These are phyloP conservation scores for Flaveria ramosissima DNA, from an alignment of 129 eudicot species.

Conservation along the genomic window DNA sequence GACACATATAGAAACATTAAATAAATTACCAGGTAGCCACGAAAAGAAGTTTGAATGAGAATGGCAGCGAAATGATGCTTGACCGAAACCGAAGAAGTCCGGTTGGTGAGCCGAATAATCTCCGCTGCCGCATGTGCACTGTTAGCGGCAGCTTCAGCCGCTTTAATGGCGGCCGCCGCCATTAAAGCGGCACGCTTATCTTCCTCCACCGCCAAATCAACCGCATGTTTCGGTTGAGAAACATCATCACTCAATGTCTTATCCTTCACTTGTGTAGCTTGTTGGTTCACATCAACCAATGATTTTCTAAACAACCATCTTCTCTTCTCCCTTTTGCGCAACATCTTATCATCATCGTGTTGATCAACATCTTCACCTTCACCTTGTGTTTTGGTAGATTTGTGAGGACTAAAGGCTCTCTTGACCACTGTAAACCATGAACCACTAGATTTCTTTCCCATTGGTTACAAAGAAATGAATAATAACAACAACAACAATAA, in stretches of 20 bases:
- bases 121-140: slow-evolving; percentile 69
- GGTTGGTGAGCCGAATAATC: slow-evolving; percentile 49
- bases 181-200: slow-evolving; percentile 60
- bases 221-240: neutral
- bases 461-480: neutral
- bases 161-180: slow-evolving; percentile 59
- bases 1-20: neutral
- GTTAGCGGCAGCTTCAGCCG: slow-evolving; percentile 64
- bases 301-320: slow-evolving; percentile 78
- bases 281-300: slow-evolving; percentile 1
- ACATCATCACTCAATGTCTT: slow-evolving; percentile 2
- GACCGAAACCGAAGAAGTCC: slow-evolving; percentile 39
- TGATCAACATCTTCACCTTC: slow-evolving; percentile 26
- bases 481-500: neutral
- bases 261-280: neutral
- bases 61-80: slow-evolving; percentile 64
- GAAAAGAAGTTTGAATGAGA: slow-evolving; percentile 83
- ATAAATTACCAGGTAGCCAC: slow-evolving; percentile 68
- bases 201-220: slow-evolving; percentile 20
- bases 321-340: slow-evolving; percentile 70
- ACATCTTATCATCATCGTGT: neutral
- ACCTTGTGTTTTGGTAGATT: slow-evolving; percentile 44
- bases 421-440: slow-evolving; percentile 86
- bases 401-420: slow-evolving; percentile 72
- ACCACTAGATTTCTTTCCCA: slow-evolving; percentile 65